These are phyloP conservation scores for Nicotiana attenuata DNA, from an alignment of 257 asterid genomes.

Conservation along the genomic window DNA sequence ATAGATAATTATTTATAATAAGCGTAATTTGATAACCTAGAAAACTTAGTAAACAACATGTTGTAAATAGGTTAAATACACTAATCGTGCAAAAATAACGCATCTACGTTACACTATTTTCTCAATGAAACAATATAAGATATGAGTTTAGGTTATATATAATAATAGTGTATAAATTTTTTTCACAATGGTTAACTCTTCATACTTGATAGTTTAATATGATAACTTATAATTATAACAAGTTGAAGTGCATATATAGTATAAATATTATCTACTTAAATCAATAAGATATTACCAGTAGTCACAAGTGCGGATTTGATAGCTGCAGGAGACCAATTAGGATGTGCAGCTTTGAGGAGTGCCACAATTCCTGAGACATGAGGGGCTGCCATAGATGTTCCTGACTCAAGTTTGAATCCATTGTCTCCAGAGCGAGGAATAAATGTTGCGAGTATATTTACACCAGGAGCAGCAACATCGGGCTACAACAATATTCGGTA, in stretches of 20 bases:
- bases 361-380: conserved; percentile 41
- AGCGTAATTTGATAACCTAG: not conserved
- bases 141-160: not conserved
- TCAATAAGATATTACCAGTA: not conserved
- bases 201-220: not conserved
- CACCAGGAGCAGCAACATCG: not conserved
- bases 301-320: not conserved
- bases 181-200: not conserved
- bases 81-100: not conserved
- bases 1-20: not conserved
- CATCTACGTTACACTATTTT: not conserved
- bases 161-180: no score
- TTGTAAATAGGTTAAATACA: not conserved
- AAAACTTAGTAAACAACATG: not conserved
- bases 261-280: not conserved
- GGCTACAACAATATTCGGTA: not conserved
- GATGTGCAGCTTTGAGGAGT: conserved; percentile 26
- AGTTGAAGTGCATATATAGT: not conserved
- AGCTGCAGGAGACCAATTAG: conserved; percentile 44
- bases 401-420: not conserved
- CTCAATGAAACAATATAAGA: not conserved
- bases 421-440: not conserved
- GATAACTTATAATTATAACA: not conserved
- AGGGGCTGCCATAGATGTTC: conserved; percentile 45
- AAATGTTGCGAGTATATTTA: not conserved